Evolutionary conservation across 202 grass and related monocot genomes (phyloP).

Genomic region (Setaria italica): DNA sequence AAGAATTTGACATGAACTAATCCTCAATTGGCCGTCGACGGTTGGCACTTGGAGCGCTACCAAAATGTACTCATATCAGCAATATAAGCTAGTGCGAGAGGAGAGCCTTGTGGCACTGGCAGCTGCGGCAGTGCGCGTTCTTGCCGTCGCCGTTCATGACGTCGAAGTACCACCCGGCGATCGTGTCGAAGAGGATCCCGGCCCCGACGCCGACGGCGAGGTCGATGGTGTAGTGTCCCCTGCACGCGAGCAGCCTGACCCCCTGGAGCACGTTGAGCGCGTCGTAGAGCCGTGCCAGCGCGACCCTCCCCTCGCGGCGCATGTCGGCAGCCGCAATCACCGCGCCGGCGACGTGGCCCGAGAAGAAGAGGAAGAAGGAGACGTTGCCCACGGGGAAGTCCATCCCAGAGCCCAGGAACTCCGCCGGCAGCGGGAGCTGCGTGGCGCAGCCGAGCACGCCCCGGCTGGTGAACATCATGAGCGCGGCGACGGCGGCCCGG

Average conservation of each 20-base stretch:
- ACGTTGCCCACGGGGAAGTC: slow-evolving; percentile 97
- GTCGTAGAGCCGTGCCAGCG: slow-evolving; percentile 75
- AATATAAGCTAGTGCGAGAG: slow-evolving; percentile 41
- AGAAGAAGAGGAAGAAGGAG: slow-evolving; percentile 99
- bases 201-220: slow-evolving; percentile 83
- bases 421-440: slow-evolving; percentile 80
- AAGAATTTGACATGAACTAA: slow-evolving; percentile 1
- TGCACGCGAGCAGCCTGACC: slow-evolving; percentile 85
- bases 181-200: slow-evolving; percentile 72
- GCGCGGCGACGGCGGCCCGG: slow-evolving; percentile 68
- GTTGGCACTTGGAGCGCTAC: neutral
- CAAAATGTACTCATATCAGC: neutral
- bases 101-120: slow-evolving; percentile 51
- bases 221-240: slow-evolving; percentile 96
- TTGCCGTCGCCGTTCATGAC: slow-evolving; percentile 38
- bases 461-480: slow-evolving; percentile 95
- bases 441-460: slow-evolving; percentile 85
- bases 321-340: slow-evolving; percentile 88
- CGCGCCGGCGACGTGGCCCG: slow-evolving; percentile 85
- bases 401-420: slow-evolving; percentile 85
- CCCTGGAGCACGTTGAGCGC: slow-evolving; percentile 72
- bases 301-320: slow-evolving; percentile 57
- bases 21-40: slow-evolving; percentile 13
- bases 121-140: slow-evolving; percentile 48
- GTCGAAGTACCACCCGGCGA: slow-evolving; percentile 71